Base-by-base conservation (phyloP, 2,329 filamentous ascomycete species). In the Stemphylium vesicarium region DNA sequence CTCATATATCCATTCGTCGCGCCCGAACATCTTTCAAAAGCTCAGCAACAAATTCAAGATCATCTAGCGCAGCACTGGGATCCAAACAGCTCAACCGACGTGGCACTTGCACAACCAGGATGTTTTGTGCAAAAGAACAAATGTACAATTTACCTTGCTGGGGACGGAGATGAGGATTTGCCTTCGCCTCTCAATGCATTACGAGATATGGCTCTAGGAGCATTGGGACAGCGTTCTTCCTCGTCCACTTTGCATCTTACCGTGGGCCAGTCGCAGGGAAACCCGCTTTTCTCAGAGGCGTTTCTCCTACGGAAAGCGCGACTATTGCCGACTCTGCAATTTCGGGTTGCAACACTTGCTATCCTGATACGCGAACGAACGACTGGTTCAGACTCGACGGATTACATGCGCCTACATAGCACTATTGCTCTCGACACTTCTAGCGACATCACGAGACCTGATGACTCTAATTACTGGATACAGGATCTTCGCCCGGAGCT, bases 1-100 rank as follows among this genome's bases (percentile, higher is more conserved):
- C 71, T 90, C 22, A 63, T 88, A 18, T 89, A 89, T 65, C 88
- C 87, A 0, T 90, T 89, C 67, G 84, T 88, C 6, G 68, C 73
- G 2, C 73, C 78, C 0, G 79, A 82, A 2, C 61, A 63, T 8
- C 76, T 90, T 2, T 63, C 74, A 1, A 62, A 68, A 16, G 84
- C 82, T 2, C 74, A 75, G 1, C 68, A 77, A 3, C 66, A 72
- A 12, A 75, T 83, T 32, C 64, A 77, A 24, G 66, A 76, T 2
- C 66, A 70, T n/a, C 44, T 81, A 10, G 31, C 50, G 24, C 33
- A 52, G 8, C 49, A 61, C n/a, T 12, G 42, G 10, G 51, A 43
- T 32, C 22, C 42, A 7, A 42, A 7, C 6, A 32, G 35, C 3
- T 31, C 49, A 10, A 37, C 49, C 6, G 45, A 47, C 3, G 36